Conservation (phyloP, 2,329 filamentous ascomycete species). For the Apiospora marii region DNA sequence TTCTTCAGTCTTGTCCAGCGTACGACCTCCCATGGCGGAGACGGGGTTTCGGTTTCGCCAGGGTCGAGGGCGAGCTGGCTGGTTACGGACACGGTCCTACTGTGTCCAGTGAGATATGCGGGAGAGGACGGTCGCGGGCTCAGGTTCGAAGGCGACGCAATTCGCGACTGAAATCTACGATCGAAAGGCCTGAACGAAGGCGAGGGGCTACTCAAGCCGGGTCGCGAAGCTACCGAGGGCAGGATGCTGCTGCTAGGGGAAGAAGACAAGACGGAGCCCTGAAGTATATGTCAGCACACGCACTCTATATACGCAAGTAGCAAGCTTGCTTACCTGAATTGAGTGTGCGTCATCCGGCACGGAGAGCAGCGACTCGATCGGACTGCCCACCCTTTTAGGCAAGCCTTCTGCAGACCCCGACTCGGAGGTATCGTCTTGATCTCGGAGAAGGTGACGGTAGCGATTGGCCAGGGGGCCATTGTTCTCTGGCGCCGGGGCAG, state of each 20-base stretch:
- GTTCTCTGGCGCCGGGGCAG: conserved; percentile 33
- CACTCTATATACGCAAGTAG: conserved; percentile 12
- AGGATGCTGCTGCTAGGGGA: conserved; percentile 79
- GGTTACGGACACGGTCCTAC: conserved; percentile 79
- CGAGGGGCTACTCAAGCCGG: conserved; percentile 72
- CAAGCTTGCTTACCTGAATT: conserved; percentile 66
- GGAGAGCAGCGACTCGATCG: conserved; percentile 72
- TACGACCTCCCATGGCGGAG: conserved; percentile 95
- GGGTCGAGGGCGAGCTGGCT: conserved; percentile 72
- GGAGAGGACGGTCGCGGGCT: conserved; percentile 79
- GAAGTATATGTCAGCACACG: conserved; percentile 39
- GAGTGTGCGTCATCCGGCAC: conserved; percentile 87
- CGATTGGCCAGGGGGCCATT: conserved; percentile 50
- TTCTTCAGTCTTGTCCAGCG: conserved; percentile 95
- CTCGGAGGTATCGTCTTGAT: conserved; percentile 57
- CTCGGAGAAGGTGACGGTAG: conserved; percentile 54
- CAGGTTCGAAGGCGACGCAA: conserved; percentile 66
- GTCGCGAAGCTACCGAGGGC: conserved; percentile 72
- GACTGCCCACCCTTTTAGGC: conserved; percentile 68
- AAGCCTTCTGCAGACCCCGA: conserved; percentile 62
- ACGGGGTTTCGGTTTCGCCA: conserved; percentile 72
- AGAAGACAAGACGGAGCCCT: conserved; percentile 69
- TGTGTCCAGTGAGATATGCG: conserved; percentile 78
- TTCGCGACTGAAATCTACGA: conserved; percentile 88
- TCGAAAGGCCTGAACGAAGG: conserved; percentile 94